A percentile compares a stretch with the other conserved stretches of the same genome.
phyloP scores from a whole-genome alignment of 352 stramenopile genomes.

The Pythium vanterpoolii region DNA sequence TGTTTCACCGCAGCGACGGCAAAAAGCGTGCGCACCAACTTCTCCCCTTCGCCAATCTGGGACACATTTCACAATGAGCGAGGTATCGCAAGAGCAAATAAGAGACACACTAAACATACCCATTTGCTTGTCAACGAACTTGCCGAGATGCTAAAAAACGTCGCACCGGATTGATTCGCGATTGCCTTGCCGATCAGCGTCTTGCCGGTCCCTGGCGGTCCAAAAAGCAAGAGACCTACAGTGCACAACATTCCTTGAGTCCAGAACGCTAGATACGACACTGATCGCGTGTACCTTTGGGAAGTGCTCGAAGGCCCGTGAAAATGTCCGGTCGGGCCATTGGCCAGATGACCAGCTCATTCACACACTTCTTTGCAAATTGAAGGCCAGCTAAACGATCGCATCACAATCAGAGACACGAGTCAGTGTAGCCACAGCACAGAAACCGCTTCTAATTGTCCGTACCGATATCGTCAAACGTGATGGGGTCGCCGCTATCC shows the following conservation, averaged over 20 bases:
- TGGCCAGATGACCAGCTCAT: slow-evolving; percentile 98
- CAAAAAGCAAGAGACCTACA: slow-evolving; percentile 93
- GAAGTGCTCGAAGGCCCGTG: slow-evolving; percentile 91
- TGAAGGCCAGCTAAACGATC: slow-evolving; percentile 85
- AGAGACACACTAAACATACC: slow-evolving; percentile 29
- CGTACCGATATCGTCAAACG: slow-evolving; percentile 96
- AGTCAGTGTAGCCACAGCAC: background rate
- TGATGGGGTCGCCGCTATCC: slow-evolving; percentile 88
- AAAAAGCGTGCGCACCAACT: slow-evolving; percentile 97
- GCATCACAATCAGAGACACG: background rate
- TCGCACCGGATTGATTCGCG: slow-evolving; percentile 95
- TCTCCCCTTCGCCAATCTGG: slow-evolving; percentile 98
- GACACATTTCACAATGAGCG: background rate
- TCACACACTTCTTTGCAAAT: slow-evolving; percentile 97
- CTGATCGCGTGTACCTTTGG: slow-evolving; percentile 56
- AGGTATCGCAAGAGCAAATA: background rate
- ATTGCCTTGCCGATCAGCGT: slow-evolving; percentile 99
- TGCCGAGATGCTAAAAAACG: slow-evolving; percentile 99
- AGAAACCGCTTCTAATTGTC: background rate
- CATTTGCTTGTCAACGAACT: slow-evolving; percentile 99
- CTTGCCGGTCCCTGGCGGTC: slow-evolving; percentile 95
- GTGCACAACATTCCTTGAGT: background rate
- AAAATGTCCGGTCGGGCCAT: slow-evolving; percentile 98
- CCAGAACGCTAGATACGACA: background rate
- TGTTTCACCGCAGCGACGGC: slow-evolving; percentile 92